Percentiles rank a stretch among this genome's conserved stretches.
Conservation (phyloP, 495 filamentous ascomycete species). For the Podospora didyma region DNA sequence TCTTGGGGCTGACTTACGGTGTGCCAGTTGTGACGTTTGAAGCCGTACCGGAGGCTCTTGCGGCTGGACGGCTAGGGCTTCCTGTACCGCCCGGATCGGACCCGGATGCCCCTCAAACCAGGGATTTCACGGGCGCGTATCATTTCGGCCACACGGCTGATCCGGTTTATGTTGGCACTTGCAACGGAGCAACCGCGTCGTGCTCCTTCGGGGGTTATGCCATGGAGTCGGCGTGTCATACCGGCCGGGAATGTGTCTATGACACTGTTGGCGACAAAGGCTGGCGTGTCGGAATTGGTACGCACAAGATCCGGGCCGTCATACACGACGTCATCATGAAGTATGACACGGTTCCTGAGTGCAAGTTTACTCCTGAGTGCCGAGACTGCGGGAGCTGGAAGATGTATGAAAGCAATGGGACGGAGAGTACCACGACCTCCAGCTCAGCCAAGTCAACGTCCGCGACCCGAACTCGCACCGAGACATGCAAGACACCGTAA, state of each 20-base stretch:
- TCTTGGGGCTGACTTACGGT: slow-evolving; percentile 88
- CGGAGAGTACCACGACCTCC: slow-evolving; percentile 65
- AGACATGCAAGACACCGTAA: slow-evolving; percentile 78
- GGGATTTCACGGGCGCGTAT: slow-evolving; percentile 71
- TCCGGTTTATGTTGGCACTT: slow-evolving; percentile 89
- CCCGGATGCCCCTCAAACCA: slow-evolving; percentile 62
- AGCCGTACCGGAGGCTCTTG: slow-evolving; percentile 83
- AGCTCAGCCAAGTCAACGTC: slow-evolving; percentile 50
- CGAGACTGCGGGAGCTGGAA: slow-evolving; percentile 92
- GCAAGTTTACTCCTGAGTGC: slow-evolving; percentile 68
- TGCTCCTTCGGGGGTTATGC: slow-evolving; percentile 95
- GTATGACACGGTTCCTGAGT: slow-evolving; percentile 75
- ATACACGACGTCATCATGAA: slow-evolving; percentile 79
- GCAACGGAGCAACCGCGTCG: slow-evolving; percentile 79
- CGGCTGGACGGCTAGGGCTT: slow-evolving; percentile 79
- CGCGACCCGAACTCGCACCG: slow-evolving; percentile 66
- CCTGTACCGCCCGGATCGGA: slow-evolving; percentile 77
- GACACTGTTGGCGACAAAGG: slow-evolving; percentile 87
- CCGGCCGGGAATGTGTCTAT: slow-evolving; percentile 81
- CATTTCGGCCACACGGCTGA: slow-evolving; percentile 97
- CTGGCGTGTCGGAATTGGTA: slow-evolving; percentile 81
- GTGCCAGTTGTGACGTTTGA: slow-evolving; percentile 85
- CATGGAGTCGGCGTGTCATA: slow-evolving; percentile 86
- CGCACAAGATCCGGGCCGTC: slow-evolving; percentile 79
- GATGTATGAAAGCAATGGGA: slow-evolving; percentile 85